Evolutionary conservation across 345 rosid genomes (phyloP), one percentile per base, ranked within the genome.

Genomic region (Tarenaya hassleriana): DNA sequence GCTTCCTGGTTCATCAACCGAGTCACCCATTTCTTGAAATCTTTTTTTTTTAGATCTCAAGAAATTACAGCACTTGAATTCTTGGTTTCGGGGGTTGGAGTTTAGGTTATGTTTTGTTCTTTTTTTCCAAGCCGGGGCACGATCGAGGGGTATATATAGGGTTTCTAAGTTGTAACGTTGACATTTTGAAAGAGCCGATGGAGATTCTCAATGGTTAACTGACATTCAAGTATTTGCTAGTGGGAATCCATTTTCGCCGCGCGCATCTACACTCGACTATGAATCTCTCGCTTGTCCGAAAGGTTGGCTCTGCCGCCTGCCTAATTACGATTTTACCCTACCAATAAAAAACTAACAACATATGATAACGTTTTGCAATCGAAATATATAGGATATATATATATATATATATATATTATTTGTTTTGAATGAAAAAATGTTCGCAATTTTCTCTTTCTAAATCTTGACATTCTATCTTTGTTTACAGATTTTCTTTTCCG

Each of bases 1-100:
- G 75, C 81, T 85, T 4, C 83, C 89, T 3, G 89, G 83, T 12
- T 72, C 72, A 10, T 58, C 71, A 24, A 12, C 54, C 12, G 62
- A 0, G 55, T 60, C 71, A 2, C 42, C 52, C 71, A 67, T 67
- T 16, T 59, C 1, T 19, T 6, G 34, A 3, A 37, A 21, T 10
- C 31, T 19, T 50, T 1, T 9, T 58, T 51, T 24, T 7, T 45
- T 7, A 13, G 18, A 45, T 32, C 18, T 47, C 52, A 32, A 43
- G 33, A 7, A 16, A 16, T 16, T 48, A 38, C n/a, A n/a, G n/a
- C n/a, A 18, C 50, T 51, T 15, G 16, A 56, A 10, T 46, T 44
- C 35, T 4, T 55, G 35, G 54, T 21, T 11, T 24, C 53, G 47
- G 33, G 53, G 18, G 46, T 0, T 59, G 40, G 18, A 16, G 12